Percentiles rank a stretch among this genome's conserved stretches.
Evolutionary conservation across 345 rosid genomes (phyloP).

Genomic region (Brassica carinata): DNA sequence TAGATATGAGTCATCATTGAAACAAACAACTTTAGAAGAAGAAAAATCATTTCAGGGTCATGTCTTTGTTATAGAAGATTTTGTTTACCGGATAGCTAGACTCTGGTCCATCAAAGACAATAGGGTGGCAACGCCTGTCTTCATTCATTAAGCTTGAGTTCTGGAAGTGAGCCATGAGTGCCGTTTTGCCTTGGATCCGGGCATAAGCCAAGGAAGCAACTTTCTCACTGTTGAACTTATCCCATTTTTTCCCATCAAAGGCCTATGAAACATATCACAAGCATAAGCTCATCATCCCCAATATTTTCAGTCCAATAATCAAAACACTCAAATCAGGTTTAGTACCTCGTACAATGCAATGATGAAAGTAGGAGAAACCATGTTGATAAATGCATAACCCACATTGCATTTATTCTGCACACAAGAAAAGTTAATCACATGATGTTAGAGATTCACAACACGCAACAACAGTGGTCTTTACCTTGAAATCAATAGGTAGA

Average conservation of each 20-base stretch:
- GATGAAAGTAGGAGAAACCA: slow-evolving; percentile 71
- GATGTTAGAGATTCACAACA: slow-evolving; percentile 11
- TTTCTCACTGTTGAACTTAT: slow-evolving; percentile 82
- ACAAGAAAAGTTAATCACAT: slow-evolving; percentile 7
- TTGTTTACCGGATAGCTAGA: slow-evolving; percentile 32
- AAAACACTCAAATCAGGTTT: slow-evolving; percentile 15
- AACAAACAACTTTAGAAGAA: not conserved
- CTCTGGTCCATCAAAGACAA: slow-evolving; percentile 56
- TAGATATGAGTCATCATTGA: slow-evolving; percentile 3
- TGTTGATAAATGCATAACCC: slow-evolving; percentile 82
- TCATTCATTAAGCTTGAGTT: slow-evolving; percentile 84
- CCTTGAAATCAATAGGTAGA: slow-evolving; percentile 83
- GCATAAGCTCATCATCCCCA: not conserved
- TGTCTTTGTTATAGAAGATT: not conserved
- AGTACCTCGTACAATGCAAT: slow-evolving; percentile 67
- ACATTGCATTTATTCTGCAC: slow-evolving; percentile 85
- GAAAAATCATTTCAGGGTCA: slow-evolving; percentile 1
- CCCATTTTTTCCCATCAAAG: slow-evolving; percentile 80
- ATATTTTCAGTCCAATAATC: not conserved
- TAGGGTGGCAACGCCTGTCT: slow-evolving; percentile 77
- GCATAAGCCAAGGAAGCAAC: slow-evolving; percentile 85
- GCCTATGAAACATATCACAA: slow-evolving; percentile 46
- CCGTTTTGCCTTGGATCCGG: slow-evolving; percentile 73
- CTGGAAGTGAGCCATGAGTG: slow-evolving; percentile 72
- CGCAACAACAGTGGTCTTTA: slow-evolving; percentile 21